Conservation (phyloP, 1,139 yeast genomes). For the Yamadazyma trypodendri region DNA sequence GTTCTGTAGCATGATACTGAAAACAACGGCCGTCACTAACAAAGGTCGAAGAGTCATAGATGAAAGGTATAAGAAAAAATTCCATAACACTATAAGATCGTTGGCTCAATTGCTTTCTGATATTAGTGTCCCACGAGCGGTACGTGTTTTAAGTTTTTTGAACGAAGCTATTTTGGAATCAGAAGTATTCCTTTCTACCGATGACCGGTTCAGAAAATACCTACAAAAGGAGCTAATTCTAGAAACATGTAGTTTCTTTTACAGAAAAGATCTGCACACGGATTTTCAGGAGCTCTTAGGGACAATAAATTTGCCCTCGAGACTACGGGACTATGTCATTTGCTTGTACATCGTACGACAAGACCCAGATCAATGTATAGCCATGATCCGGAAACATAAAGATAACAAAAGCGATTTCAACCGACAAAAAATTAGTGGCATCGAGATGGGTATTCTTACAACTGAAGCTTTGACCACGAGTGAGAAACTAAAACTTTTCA, state of each 20-base stretch:
- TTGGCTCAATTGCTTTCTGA: slow-evolving; percentile 31
- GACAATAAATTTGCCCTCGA: not conserved
- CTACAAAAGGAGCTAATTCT: slow-evolving; percentile 6
- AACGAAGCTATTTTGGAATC: not conserved
- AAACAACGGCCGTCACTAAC: slow-evolving; percentile 9
- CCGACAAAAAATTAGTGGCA: slow-evolving; percentile 6
- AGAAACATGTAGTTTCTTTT: slow-evolving; percentile 9
- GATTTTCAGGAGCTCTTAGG: not conserved
- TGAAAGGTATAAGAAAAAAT: slow-evolving; percentile 18
- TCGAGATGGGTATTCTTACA: slow-evolving; percentile 13
- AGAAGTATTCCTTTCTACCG: not conserved
- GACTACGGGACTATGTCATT: not conserved
- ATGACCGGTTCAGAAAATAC: slow-evolving; percentile 2
- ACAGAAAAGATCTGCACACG: slow-evolving; percentile 3
- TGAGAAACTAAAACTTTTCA: slow-evolving; percentile 8
- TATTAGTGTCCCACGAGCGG: slow-evolving; percentile 16
- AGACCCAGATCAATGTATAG: slow-evolving; percentile 6
- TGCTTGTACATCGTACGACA: slow-evolving; percentile 4
- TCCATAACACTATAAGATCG: slow-evolving; percentile 28
- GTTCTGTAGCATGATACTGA: slow-evolving; percentile 14
- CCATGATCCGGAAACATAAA: slow-evolving; percentile 4
- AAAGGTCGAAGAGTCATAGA: not conserved
- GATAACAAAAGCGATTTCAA: slow-evolving; percentile 9
- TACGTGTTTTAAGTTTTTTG: slow-evolving; percentile 3
- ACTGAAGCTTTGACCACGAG: not conserved